phyloP scores from a whole-genome alignment of 768 basidiomycete genomes.

The Dioszegia crocea region DNA sequence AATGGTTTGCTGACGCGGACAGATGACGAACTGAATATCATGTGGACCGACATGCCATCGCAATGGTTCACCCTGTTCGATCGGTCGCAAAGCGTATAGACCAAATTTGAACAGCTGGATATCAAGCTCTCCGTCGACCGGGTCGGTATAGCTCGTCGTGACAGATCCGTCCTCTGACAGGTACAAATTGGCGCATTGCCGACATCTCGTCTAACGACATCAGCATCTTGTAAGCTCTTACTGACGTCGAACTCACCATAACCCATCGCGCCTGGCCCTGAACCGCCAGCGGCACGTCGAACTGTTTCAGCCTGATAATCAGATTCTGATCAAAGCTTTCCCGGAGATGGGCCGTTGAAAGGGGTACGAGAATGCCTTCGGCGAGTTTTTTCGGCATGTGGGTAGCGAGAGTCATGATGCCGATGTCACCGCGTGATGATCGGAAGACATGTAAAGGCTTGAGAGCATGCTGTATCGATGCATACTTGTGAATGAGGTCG shows the following conservation, averaged over 20 bases:
- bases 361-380: constrained; percentile 4
- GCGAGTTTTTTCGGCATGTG: not conserved
- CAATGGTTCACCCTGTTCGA: not conserved
- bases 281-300: constrained; percentile 3
- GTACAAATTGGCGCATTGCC: constrained; percentile 4
- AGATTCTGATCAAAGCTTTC: constrained; percentile 1
- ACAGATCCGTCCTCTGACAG: not conserved
- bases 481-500: too few relatives aligned
- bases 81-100: not conserved
- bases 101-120: constrained; percentile 1
- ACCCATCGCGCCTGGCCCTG: constrained; percentile 7
- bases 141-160: constrained; percentile 3
- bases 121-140: not conserved
- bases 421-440: too few relatives aligned
- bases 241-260: constrained; percentile 5
- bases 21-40: not conserved
- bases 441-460: too few relatives aligned
- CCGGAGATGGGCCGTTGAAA: not conserved
- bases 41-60: constrained; percentile 1
- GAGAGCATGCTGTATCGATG: too few relatives aligned
- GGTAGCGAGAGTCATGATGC: not conserved
- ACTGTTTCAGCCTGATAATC: not conserved
- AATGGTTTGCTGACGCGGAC: not conserved
- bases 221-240: not conserved
- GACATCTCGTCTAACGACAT: not conserved